Percentiles rank a stretch among this genome's conserved stretches.
These are phyloP conservation scores for Metrosideros polymorpha DNA, from an alignment of 441 rosid species.

Conservation along the genomic window DNA sequence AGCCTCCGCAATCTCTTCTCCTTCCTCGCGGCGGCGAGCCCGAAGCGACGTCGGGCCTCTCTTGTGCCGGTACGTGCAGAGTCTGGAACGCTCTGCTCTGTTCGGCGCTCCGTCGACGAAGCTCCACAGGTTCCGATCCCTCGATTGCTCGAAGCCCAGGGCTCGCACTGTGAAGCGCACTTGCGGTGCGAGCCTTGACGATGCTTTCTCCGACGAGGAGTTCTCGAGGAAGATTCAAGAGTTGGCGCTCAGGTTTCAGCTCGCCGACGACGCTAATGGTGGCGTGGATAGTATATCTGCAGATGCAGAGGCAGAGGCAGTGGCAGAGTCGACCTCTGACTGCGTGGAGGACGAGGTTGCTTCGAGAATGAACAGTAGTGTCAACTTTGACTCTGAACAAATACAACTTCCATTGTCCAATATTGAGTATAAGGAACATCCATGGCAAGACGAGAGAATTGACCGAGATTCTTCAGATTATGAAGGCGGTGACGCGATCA, in stretches of 20 bases:
- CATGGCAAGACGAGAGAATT: slow-evolving; percentile 28
- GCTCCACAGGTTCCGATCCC: slow-evolving; percentile 31
- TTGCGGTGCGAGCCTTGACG: slow-evolving; percentile 35
- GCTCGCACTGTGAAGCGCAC: slow-evolving; percentile 30
- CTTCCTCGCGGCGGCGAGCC: slow-evolving; percentile 4
- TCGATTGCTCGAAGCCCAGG: slow-evolving; percentile 17
- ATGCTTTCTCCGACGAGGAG: slow-evolving; percentile 60
- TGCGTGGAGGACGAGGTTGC: background rate
- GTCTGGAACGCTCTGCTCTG: slow-evolving; percentile 33
- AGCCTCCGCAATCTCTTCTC: slow-evolving; percentile 41
- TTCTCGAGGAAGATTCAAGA: slow-evolving; percentile 52
- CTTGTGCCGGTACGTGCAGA: slow-evolving; percentile 20
- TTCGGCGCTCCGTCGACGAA: slow-evolving; percentile 24
- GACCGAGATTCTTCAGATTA: slow-evolving; percentile 13
- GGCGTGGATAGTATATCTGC: background rate
- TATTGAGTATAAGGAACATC: slow-evolving; percentile 11
- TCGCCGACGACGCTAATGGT: slow-evolving; percentile 15
- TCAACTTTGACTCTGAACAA: background rate
- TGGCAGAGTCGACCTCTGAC: slow-evolving; percentile 4
- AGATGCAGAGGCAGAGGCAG: background rate
- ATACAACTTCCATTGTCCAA: background rate
- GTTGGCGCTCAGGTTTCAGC: slow-evolving; percentile 45
- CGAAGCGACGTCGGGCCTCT: slow-evolving; percentile 13
- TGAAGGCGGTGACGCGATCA: slow-evolving; percentile 8
- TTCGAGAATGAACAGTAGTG: background rate